Percentiles rank a stretch among this genome's conserved stretches.
phyloP scores from a whole-genome alignment of 441 rosid genomes.

The Populus hybrid region DNA sequence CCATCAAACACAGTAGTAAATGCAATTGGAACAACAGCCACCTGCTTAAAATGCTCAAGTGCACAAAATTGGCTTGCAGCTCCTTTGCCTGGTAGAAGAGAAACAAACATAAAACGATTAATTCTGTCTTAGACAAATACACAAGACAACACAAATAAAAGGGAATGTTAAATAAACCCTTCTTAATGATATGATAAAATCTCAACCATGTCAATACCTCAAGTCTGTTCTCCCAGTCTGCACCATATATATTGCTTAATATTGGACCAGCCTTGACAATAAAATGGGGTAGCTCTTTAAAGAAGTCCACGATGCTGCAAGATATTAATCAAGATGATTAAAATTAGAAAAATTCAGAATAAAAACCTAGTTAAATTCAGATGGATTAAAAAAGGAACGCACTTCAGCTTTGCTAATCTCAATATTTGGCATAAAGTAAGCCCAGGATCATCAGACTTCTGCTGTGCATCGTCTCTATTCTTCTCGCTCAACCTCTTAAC shows the following conservation, averaged over 20 bases:
- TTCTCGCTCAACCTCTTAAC: conserved; percentile 55
- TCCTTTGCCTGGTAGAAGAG: conserved; percentile 65
- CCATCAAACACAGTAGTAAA: conserved; percentile 10
- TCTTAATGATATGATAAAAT: background rate
- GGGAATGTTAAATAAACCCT: conserved; percentile 2
- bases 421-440: conserved; percentile 68
- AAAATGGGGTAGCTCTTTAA: conserved; percentile 85
- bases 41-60: conserved; percentile 80
- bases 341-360: background rate
- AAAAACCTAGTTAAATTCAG: conserved; percentile 1
- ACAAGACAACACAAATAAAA: background rate
- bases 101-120: conserved; percentile 18
- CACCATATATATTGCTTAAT: conserved; percentile 59
- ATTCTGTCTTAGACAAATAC: conserved; percentile 6
- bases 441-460: conserved; percentile 40
- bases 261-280: conserved; percentile 75
- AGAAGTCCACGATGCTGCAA: conserved; percentile 74
- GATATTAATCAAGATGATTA: conserved; percentile 12
- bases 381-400: conserved; percentile 23
- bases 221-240: conserved; percentile 83
- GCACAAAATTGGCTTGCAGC: conserved; percentile 76
- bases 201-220: conserved; percentile 48
- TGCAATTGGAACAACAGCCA: conserved; percentile 30
- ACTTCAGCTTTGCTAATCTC: conserved; percentile 72
- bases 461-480: conserved; percentile 33